Conservation (phyloP, 2,329 filamentous ascomycete species). For the Lasiodiplodia citricola region DNA sequence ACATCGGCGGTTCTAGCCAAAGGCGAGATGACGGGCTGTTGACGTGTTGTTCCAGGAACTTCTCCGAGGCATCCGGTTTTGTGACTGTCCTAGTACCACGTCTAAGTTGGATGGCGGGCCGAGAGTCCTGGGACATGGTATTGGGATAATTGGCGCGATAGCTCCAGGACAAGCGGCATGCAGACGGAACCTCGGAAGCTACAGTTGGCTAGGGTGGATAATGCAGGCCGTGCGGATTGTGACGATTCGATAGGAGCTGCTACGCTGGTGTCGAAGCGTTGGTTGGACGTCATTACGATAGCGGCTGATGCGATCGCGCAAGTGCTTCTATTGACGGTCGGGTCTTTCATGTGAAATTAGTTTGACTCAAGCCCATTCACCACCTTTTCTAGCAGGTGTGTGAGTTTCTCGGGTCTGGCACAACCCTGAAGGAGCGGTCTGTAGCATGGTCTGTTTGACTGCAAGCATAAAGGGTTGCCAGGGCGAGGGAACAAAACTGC, state of each 20-base stretch:
- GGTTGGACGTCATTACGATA: not conserved
- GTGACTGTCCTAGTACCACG: not conserved
- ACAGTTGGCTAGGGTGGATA: not conserved
- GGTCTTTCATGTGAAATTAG: not conserved
- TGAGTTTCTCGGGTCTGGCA: not conserved
- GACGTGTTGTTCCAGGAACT: not conserved
- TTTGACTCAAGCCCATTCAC: not conserved
- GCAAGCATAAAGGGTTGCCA: not conserved
- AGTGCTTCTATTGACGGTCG: not conserved
- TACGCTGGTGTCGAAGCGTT: not conserved
- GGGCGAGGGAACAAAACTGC: not conserved
- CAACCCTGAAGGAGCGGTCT: not conserved
- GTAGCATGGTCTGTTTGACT: not conserved
- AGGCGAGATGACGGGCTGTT: not conserved
- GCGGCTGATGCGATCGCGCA: not conserved
- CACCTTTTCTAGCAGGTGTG: not conserved
- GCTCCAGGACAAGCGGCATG: not conserved
- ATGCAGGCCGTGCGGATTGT: not conserved
- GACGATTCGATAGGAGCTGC: not conserved
- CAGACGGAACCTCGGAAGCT: not conserved
- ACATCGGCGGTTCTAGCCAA: not conserved
- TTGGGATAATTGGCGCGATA: not conserved
- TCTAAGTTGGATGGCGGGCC: not conserved
- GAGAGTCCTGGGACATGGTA: not conserved
- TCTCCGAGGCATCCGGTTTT: not conserved